Conservation (phyloP, 106 monocot genomes). For the Phalaenopsis aphrodite region DNA sequence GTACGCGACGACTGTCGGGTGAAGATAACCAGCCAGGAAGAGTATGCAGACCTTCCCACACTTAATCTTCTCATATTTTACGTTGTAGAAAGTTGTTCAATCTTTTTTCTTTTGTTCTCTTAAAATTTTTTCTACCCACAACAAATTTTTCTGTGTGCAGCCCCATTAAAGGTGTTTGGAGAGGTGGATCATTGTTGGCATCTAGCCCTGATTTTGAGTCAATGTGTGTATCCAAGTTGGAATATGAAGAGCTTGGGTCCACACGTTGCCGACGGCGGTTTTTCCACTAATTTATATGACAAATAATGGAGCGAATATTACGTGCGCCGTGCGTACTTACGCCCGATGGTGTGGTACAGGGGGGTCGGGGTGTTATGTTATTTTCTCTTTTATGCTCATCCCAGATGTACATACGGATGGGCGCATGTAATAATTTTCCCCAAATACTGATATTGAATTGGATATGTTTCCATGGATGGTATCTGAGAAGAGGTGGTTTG, state of each 20-base stretch:
- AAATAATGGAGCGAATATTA: not conserved
- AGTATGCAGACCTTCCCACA: constrained; percentile 21
- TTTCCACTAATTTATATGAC: constrained; percentile 42
- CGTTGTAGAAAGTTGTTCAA: not conserved
- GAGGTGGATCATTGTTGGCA: constrained; percentile 87
- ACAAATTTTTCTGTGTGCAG: constrained; percentile 12
- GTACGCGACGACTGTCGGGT: constrained; percentile 60
- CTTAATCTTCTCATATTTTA: no score
- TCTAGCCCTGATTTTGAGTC: constrained; percentile 94
- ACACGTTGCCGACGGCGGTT: constrained; percentile 67
- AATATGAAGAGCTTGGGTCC: constrained; percentile 93
- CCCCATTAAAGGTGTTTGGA: constrained; percentile 89
- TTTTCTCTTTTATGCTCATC: not conserved
- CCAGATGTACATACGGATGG: not conserved
- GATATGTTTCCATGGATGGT: no score
- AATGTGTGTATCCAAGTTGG: constrained; percentile 85
- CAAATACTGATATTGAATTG: not conserved
- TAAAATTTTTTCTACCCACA: not conserved
- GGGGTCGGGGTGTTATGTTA: no score
- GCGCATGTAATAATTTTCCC: not conserved
- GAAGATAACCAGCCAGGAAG: constrained; percentile 78
- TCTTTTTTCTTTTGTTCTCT: not conserved
- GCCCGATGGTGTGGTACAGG: no score
- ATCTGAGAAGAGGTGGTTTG: not conserved
- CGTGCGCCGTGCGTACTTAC: no score